These are phyloP conservation scores for Aspergillus incahuasiensis DNA, from an alignment of 495 filamentous ascomycete species.

Conservation along the genomic window DNA sequence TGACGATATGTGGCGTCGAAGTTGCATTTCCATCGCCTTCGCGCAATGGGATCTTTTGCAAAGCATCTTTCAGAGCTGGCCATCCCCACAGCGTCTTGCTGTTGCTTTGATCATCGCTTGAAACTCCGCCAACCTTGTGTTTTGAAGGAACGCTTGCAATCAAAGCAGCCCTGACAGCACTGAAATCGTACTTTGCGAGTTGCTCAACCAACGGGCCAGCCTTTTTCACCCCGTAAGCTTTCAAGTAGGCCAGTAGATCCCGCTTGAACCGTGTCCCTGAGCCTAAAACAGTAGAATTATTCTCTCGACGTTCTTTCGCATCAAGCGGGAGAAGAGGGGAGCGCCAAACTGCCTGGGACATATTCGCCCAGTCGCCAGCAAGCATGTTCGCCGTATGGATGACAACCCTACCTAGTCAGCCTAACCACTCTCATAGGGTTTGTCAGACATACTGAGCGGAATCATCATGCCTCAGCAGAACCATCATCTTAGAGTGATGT, in stretches of 20 bases:
- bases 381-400: slow-evolving; percentile 94
- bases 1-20: slow-evolving; percentile 53
- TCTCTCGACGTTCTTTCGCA: slow-evolving; percentile 3
- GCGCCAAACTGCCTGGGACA: slow-evolving; percentile 81
- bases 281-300: slow-evolving; percentile 34
- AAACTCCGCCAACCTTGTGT: slow-evolving; percentile 36
- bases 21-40: background rate
- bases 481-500: slow-evolving; percentile 84
- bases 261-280: slow-evolving; percentile 68
- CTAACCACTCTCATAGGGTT: background rate
- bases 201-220: slow-evolving; percentile 50
- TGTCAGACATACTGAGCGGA: slow-evolving; percentile 53
- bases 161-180: slow-evolving; percentile 62
- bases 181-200: slow-evolving; percentile 65
- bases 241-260: slow-evolving; percentile 70
- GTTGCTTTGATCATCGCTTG: slow-evolving; percentile 26
- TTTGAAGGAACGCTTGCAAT: slow-evolving; percentile 72
- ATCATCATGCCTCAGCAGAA: slow-evolving; percentile 72
- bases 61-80: slow-evolving; percentile 57
- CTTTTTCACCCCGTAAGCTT: slow-evolving; percentile 56
- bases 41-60: slow-evolving; percentile 47
- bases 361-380: slow-evolving; percentile 74
- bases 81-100: slow-evolving; percentile 65
- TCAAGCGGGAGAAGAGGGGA: slow-evolving; percentile 65
- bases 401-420: slow-evolving; percentile 45